These are phyloP conservation scores for Pleurotus pulmonarius DNA, from an alignment of 768 basidiomycete genomes.

Conservation along the genomic window DNA sequence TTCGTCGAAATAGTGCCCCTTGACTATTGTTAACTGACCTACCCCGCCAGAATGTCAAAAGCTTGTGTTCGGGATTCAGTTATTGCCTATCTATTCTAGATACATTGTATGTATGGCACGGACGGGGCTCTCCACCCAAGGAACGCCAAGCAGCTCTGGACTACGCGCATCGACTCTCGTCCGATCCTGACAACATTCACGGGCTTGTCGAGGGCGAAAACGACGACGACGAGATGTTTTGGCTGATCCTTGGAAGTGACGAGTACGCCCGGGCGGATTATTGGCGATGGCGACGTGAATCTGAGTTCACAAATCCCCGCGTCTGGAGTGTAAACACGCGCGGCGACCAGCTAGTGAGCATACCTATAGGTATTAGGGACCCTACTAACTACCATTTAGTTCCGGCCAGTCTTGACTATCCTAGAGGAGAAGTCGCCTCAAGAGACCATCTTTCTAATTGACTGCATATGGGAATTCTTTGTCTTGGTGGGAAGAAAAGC, in stretches of 20 bases:
- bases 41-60: conserved; percentile 46
- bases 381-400: conserved; percentile 28
- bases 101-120: conserved; percentile 79
- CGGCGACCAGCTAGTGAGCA: conserved; percentile 36
- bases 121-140: conserved; percentile 54
- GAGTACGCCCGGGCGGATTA: conserved; percentile 77
- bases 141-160: conserved; percentile 62
- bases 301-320: conserved; percentile 39
- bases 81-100: conserved; percentile 72
- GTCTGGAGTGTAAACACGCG: conserved; percentile 57
- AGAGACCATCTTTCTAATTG: conserved; percentile 57
- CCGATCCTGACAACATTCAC: conserved; percentile 33
- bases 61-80: conserved; percentile 82
- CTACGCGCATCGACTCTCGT: conserved; percentile 52
- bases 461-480: conserved; percentile 80
- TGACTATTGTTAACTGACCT: conserved; percentile 7
- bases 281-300: conserved; percentile 67
- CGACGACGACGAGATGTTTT: conserved; percentile 76
- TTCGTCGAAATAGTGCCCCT: conserved; percentile 25
- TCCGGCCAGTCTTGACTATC: conserved; percentile 41
- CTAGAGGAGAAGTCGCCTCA: conserved; percentile 32
- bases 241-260: conserved; percentile 79
- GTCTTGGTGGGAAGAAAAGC: conserved; percentile 67
- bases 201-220: conserved; percentile 66
- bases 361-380: neutral